Evolutionary conservation across 495 filamentous ascomycete species (phyloP).

Genomic region (Tuber borchii): DNA sequence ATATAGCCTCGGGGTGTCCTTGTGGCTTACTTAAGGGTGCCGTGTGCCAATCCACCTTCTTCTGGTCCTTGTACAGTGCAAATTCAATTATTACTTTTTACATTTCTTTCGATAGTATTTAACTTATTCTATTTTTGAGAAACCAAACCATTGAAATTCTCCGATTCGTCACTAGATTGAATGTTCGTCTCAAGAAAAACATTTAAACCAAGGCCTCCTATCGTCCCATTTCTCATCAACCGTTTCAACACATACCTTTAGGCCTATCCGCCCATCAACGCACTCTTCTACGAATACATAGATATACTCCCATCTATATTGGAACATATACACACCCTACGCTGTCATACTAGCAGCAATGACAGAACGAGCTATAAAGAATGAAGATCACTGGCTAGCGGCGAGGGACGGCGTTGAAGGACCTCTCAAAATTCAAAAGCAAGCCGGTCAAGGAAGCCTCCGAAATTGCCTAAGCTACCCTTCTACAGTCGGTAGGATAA

Average conservation of each 20-base stretch:
- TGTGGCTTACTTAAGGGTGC: no score
- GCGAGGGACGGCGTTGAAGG: not conserved
- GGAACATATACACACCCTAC: not conserved
- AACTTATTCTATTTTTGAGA: not conserved
- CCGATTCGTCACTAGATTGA: not conserved
- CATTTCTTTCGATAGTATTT: not conserved
- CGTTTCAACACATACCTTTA: not conserved
- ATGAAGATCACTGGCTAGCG: not conserved
- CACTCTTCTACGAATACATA: not conserved
- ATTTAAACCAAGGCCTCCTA: not conserved
- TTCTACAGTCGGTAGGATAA: not conserved
- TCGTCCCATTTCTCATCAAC: not conserved
- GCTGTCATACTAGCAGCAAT: not conserved
- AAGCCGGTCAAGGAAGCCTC: not conserved
- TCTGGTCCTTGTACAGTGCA: no score
- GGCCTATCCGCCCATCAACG: not conserved
- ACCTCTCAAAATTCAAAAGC: not conserved
- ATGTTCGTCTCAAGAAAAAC: not conserved
- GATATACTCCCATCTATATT: not conserved
- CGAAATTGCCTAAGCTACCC: not conserved
- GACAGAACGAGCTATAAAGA: not conserved
- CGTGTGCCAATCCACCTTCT: no score
- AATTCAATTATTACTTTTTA: not conserved
- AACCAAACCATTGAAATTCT: not conserved
- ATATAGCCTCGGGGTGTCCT: no score